Evolutionary conservation across 108 stramenopile genomes (phyloP), one percentile per base, ranked within the genome.

Genomic region (Mediolabrus comicus): DNA sequence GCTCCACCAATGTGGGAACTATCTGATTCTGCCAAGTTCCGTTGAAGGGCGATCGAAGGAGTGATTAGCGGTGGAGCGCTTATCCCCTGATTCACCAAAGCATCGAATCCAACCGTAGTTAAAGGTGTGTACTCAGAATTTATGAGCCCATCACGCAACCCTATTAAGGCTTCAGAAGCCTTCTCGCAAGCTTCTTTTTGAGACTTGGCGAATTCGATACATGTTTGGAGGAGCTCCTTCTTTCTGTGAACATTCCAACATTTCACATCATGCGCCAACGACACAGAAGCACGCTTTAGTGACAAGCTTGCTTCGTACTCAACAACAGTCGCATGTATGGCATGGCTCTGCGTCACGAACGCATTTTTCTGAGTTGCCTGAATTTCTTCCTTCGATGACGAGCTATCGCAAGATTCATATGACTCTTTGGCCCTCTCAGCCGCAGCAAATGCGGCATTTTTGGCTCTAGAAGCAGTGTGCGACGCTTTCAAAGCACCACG

Each of bases 231-330:
- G 49, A 94, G 57, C 53, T 90, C 90, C 24, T 84, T 76, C 63
- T 91, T 94, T 24, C 93, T 73, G 64, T 91, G 90, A 8, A 83
- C 79, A 79, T 94, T 94, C 93, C 93, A 94, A 64, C 79, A 84
- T 66, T 86, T 88, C 25, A 94, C 90, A 72, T 94, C 93, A 59
- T 94, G 85, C 8, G 93, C 90, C 41, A 94, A 69, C 7, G 90
- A 86, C 14, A 94, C 64, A 13, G 90, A 83, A n/a, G 89, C 86
- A 27, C 84, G 63, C 16, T 87, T 71, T 66, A 90, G 91, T 26
- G 85, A 90, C 16, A 87, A 72, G 34, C 82, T 83, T 22, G 93
- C 87, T 79, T 94, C 93, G 70, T 94, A 87, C 51, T 91, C 93
- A 17, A 94, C 86, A 8, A 94, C 93, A 12, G 93, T 80, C 9